Evolutionary conservation across 257 asterid species (phyloP).

Genomic region (Scutellaria minor): DNA sequence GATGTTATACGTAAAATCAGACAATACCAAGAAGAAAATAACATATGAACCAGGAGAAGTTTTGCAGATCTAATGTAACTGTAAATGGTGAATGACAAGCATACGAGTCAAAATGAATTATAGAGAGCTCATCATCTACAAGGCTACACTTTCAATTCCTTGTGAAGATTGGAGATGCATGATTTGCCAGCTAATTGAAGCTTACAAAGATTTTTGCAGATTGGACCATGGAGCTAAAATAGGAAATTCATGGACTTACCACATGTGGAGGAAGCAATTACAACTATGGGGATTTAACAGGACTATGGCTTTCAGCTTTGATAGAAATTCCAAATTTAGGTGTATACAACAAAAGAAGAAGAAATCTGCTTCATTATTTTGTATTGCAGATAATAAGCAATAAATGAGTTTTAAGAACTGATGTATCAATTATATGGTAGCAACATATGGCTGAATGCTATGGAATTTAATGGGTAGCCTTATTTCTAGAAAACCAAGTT

Average conservation of each 20-base stretch:
- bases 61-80: constrained; percentile 2
- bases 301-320: not conserved
- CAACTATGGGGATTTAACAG: not conserved
- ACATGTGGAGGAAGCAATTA: too few species aligned
- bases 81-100: not conserved
- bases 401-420: not conserved
- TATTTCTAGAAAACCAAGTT: constrained; percentile 20
- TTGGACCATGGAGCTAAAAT: not conserved
- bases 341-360: constrained; percentile 7
- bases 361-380: not conserved
- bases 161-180: constrained; percentile 3
- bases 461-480: not conserved
- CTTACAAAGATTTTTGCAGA: not conserved
- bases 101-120: not conserved
- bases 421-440: constrained; percentile 10
- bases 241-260: too few species aligned
- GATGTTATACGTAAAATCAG: constrained; percentile 37
- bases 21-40: constrained; percentile 22
- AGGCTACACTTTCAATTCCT: constrained; percentile 1
- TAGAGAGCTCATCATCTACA: constrained; percentile 13
- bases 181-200: constrained; percentile 20
- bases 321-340: not conserved
- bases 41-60: not conserved
- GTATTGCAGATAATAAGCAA: constrained; percentile 13
- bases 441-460: not conserved